phyloP scores from a whole-genome alignment of 192 early-diverging fungal species.

The Gamsiella multidivaricata region DNA sequence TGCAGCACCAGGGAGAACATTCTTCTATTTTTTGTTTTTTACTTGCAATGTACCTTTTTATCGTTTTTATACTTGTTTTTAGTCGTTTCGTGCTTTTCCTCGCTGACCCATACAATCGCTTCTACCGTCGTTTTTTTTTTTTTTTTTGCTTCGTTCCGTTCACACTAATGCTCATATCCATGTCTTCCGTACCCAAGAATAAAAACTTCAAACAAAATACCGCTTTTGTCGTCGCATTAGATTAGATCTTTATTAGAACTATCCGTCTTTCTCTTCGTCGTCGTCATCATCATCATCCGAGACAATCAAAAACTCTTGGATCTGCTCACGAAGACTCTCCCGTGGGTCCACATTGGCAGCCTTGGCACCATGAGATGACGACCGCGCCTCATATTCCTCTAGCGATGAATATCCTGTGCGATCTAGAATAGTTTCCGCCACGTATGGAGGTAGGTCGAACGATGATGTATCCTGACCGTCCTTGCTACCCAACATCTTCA shows the following conservation, averaged over 20 bases:
- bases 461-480: background rate
- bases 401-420: constrained; percentile 23
- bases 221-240: too few relatives aligned
- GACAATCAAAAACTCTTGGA: constrained; percentile 73
- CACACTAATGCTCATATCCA: background rate
- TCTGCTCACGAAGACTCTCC: constrained; percentile 66
- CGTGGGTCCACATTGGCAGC: constrained; percentile 27
- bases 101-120: too few relatives aligned
- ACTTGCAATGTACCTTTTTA: background rate
- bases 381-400: constrained; percentile 13
- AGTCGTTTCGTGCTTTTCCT: too few relatives aligned
- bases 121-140: too few relatives aligned
- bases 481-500: constrained; percentile 36
- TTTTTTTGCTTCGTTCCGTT: background rate
- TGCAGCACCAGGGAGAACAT: background rate
- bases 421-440: constrained; percentile 48
- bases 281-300: constrained; percentile 61
- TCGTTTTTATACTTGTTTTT: background rate
- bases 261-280: background rate
- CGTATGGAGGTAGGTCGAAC: constrained; percentile 59
- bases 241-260: background rate
- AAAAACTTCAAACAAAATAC: too few relatives aligned
- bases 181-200: background rate
- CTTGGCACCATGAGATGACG: background rate
- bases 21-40: constrained; percentile 10